Evolutionary conservation across 331 rosid species (phyloP).

Genomic region (Acacia concinna): DNA sequence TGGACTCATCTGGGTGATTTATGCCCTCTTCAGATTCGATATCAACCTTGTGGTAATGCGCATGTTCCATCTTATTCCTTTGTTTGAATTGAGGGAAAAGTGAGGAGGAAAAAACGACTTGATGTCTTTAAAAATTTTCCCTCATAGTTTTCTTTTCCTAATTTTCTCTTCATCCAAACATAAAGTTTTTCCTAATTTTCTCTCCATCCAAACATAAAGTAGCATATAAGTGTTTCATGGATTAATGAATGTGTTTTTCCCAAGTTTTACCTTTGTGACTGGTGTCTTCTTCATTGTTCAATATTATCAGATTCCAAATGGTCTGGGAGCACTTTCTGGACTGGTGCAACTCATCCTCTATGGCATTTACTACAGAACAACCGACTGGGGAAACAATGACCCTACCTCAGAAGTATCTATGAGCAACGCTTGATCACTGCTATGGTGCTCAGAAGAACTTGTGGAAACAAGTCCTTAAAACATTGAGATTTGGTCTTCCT

Average conservation of each 20-base stretch:
- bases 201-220: too few species aligned
- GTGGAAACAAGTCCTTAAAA: background rate
- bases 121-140: too few species aligned
- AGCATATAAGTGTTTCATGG: background rate
- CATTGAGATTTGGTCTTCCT: background rate
- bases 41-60: slow-evolving; percentile 56
- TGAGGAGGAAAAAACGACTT: too few species aligned
- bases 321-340: slow-evolving; percentile 52
- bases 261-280: background rate
- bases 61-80: background rate
- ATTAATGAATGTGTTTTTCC: background rate
- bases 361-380: slow-evolving; percentile 19
- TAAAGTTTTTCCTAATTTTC: too few species aligned
- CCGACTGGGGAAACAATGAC: slow-evolving; percentile 31
- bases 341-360: slow-evolving; percentile 37
- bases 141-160: too few species aligned
- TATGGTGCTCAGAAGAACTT: background rate
- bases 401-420: background rate
- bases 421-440: background rate
- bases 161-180: too few species aligned
- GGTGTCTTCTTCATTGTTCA: too few species aligned
- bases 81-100: too few species aligned
- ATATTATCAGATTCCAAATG: slow-evolving; percentile 60
- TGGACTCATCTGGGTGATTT: slow-evolving; percentile 55
- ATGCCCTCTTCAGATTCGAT: slow-evolving; percentile 66